phyloP scores from a whole-genome alignment of 2,329 filamentous ascomycete genomes.

The Fusarium sulawesiense region DNA sequence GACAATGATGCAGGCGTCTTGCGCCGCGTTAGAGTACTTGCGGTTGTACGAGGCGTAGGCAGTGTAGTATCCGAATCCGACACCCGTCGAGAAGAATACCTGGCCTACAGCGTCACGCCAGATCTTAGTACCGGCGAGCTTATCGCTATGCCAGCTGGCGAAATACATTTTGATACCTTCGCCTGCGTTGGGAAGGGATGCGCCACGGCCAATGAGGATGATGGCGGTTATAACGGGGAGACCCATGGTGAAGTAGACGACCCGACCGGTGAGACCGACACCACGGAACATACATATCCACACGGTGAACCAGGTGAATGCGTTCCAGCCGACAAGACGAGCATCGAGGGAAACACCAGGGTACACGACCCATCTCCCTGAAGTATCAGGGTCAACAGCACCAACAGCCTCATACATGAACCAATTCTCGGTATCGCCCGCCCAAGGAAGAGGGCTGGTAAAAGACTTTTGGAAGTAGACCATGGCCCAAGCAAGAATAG shows the following conservation, averaged over 20 bases:
- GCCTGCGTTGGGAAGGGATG: not conserved
- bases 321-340: not conserved
- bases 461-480: conserved; percentile 65
- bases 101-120: conserved; percentile 67
- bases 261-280: not conserved
- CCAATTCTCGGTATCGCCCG: conserved; percentile 30
- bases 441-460: conserved; percentile 63
- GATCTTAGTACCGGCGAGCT: not conserved
- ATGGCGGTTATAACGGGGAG: not conserved
- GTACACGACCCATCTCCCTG: not conserved
- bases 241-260: conserved; percentile 1
- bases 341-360: not conserved
- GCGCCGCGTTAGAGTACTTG: conserved; percentile 56
- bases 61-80: conserved; percentile 66
- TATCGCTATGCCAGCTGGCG: not conserved
- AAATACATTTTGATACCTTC: conserved; percentile 6
- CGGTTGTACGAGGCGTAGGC: conserved; percentile 66
- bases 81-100: conserved; percentile 53
- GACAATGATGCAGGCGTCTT: not conserved
- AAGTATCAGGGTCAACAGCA: not conserved
- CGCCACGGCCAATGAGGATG: not conserved
- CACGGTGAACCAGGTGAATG: not conserved
- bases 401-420: conserved; percentile 3
- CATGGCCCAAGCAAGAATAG: conserved; percentile 67
- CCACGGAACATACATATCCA: not conserved